A percentile compares a stretch with the other conserved stretches of the same genome.
These are phyloP conservation scores for Boletus subparvulus DNA, from an alignment of 768 basidiomycete genomes.

Conservation along the genomic window DNA sequence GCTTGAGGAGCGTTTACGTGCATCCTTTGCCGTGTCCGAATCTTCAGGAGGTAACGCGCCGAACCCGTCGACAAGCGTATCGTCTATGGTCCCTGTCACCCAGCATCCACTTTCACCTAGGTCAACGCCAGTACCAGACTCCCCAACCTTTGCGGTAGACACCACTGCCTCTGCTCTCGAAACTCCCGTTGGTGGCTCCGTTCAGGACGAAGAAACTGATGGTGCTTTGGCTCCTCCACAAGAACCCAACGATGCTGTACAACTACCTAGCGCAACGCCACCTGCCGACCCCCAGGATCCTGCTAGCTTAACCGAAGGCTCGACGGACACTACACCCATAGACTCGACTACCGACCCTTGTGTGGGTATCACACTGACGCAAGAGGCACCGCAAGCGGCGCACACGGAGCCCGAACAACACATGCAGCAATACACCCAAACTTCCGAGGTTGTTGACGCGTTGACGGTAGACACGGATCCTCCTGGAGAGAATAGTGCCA, in stretches of 20 bases:
- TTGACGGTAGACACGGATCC: not conserved
- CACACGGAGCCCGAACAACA: not conserved
- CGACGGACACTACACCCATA: not conserved
- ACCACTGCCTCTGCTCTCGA: not conserved
- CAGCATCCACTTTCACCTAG: conserved; percentile 43
- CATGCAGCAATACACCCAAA: not conserved
- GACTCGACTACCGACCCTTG: not conserved
- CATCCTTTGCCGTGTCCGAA: conserved; percentile 59
- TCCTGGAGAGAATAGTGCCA: not conserved
- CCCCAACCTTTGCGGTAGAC: conserved; percentile 24
- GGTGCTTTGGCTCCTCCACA: not conserved
- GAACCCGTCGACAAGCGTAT: conserved; percentile 38
- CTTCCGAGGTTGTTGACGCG: not conserved
- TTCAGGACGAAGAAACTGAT: not conserved
- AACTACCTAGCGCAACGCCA: not conserved
- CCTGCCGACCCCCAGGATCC: not conserved
- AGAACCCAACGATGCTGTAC: not conserved
- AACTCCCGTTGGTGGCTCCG: not conserved
- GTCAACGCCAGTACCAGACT: conserved; percentile 45
- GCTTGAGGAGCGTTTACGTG: conserved; percentile 76
- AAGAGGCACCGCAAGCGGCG: not conserved
- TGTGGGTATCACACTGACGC: not conserved
- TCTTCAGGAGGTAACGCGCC: conserved; percentile 46
- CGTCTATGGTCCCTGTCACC: conserved; percentile 34
- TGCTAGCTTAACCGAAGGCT: not conserved